Conservation (phyloP, 1,284 basidiomycete genomes). For the Sporisorium exsertum region DNA sequence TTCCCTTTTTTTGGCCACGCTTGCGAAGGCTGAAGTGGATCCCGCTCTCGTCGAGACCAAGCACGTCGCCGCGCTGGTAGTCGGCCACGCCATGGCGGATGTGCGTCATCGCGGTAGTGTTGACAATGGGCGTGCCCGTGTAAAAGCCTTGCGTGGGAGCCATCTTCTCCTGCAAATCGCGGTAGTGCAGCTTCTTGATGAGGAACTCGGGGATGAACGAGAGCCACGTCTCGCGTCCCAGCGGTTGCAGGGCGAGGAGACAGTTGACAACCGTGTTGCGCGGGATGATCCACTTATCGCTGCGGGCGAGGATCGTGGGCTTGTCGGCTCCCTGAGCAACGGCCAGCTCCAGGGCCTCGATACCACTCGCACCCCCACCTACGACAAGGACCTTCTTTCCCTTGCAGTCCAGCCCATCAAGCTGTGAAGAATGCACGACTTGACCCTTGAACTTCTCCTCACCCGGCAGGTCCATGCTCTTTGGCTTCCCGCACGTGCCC, state of each 20-base stretch:
- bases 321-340: conserved; percentile 71
- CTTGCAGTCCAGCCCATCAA: conserved; percentile 71
- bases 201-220: conserved; percentile 73
- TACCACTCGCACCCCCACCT: conserved; percentile 76
- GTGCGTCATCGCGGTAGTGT: conserved; percentile 74
- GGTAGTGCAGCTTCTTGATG: conserved; percentile 74
- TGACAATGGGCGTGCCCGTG: conserved; percentile 72
- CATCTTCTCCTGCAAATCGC: conserved; percentile 72
- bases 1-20: conserved; percentile 65
- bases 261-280: conserved; percentile 74
- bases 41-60: conserved; percentile 72
- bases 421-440: conserved; percentile 75
- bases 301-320: conserved; percentile 73
- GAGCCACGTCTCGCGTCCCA: conserved; percentile 71
- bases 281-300: conserved; percentile 60
- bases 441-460: conserved; percentile 72
- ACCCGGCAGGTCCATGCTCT: conserved; percentile 73
- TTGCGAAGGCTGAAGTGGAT: conserved; percentile 70
- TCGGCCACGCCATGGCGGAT: conserved; percentile 73
- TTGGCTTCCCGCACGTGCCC: conserved; percentile 75
- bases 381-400: conserved; percentile 73
- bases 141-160: conserved; percentile 63
- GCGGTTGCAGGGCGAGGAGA: conserved; percentile 74
- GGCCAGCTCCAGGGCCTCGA: conserved; percentile 75
- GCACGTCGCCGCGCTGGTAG: conserved; percentile 75